phyloP scores from a whole-genome alignment of 2,329 filamentous ascomycete genomes.

The Lasiodiplodia theobromae region DNA sequence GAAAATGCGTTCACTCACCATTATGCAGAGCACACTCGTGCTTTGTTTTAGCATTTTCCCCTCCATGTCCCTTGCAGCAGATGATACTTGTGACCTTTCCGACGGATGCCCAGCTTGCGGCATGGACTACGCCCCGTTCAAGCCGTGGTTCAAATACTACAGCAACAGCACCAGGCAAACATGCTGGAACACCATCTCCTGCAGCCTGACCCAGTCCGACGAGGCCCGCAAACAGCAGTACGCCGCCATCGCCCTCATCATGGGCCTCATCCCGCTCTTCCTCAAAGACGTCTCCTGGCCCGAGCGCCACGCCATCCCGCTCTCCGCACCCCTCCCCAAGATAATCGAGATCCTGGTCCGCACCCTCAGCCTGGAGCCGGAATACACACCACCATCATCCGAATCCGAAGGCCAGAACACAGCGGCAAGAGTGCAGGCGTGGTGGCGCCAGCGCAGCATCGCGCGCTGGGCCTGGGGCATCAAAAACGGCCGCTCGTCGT shows the following conservation, averaged over 20 bases:
- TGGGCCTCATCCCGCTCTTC: conserved; percentile 44
- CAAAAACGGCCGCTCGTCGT: too few species aligned
- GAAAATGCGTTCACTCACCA: too few species aligned
- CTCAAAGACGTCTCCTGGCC: conserved; percentile 46
- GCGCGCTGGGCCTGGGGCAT: conserved; percentile 30
- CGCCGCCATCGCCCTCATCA: conserved; percentile 41
- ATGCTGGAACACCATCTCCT: conserved; percentile 43
- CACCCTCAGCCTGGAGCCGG: conserved; percentile 37
- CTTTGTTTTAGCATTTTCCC: too few species aligned
- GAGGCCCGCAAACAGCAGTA: conserved; percentile 45
- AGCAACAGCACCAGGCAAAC: conserved; percentile 26
- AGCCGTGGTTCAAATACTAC: conserved; percentile 33
- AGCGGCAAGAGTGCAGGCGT: background rate
- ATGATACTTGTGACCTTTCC: background rate
- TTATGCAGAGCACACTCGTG: too few species aligned
- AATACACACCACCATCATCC: background rate
- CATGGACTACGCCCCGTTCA: conserved; percentile 37
- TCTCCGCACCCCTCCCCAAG: conserved; percentile 33
- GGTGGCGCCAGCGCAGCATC: conserved; percentile 29
- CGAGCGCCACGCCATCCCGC: conserved; percentile 36
- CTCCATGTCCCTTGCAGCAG: too few species aligned
- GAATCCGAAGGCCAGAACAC: background rate
- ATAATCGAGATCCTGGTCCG: conserved; percentile 38
- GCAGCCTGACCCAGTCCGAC: conserved; percentile 36
- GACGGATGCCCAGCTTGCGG: background rate